Conservation (phyloP, 257 asterid species). For the Lycium barbarum region DNA sequence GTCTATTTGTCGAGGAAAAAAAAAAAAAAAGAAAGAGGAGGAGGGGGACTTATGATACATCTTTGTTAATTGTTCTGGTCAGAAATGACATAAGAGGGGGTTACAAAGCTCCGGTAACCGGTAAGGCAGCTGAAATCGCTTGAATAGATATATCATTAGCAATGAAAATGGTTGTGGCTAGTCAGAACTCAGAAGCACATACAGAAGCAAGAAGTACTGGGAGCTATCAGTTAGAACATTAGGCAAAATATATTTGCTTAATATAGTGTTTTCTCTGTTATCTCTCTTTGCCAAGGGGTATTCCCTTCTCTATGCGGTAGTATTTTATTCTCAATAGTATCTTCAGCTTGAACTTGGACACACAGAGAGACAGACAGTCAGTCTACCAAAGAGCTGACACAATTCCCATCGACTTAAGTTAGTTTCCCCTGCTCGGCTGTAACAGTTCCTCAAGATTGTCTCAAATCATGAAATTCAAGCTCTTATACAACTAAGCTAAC, state of each 20-base stretch:
- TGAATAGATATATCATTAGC: neutral
- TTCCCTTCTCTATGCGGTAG: neutral
- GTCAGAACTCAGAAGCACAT: conserved; percentile 19
- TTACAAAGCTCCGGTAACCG: neutral
- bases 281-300: conserved; percentile 5
- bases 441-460: neutral
- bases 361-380: neutral
- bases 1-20: neutral
- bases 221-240: neutral
- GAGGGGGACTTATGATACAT: neutral
- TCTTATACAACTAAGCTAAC: neutral
- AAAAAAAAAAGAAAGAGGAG: neutral
- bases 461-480: conserved; percentile 9
- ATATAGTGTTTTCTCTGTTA: neutral
- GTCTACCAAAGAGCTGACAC: neutral
- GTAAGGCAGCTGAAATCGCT: conserved; percentile 8
- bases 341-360: conserved; percentile 23
- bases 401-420: neutral
- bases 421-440: neutral
- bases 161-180: neutral
- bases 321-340: neutral
- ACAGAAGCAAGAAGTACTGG: neutral
- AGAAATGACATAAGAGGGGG: conserved; percentile 21
- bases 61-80: neutral
- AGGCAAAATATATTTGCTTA: conserved; percentile 9